phyloP scores from a whole-genome alignment of 306 rosid genomes.

The Betula pendula region DNA sequence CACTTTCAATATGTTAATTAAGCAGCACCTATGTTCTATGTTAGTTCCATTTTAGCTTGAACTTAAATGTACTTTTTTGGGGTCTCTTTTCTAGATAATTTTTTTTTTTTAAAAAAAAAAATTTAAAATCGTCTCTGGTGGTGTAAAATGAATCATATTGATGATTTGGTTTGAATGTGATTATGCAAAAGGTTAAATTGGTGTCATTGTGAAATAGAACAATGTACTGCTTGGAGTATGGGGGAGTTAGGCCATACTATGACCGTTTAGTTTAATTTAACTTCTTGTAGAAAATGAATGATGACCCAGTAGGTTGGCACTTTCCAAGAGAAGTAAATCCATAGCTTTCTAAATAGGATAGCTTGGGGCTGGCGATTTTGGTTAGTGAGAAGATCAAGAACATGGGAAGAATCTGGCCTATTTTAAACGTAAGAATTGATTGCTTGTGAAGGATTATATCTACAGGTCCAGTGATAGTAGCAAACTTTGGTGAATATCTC shows the following conservation, averaged over 20 bases:
- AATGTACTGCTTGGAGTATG: not conserved
- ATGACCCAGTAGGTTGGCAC: constrained; percentile 3
- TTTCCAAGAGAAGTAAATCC: not conserved
- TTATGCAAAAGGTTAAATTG: not conserved
- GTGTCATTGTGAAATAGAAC: not conserved
- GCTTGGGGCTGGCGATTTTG: not conserved
- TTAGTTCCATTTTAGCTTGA: not conserved
- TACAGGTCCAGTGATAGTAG: constrained; percentile 7
- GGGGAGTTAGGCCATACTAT: not conserved
- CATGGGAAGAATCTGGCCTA: not conserved
- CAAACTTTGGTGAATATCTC: not conserved
- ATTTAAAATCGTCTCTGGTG: not conserved
- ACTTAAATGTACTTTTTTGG: not conserved
- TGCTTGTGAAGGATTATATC: constrained; percentile 10
- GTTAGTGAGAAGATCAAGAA: not conserved
- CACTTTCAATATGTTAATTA: not conserved
- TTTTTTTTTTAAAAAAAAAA: no score
- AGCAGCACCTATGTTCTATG: not conserved
- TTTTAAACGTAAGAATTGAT: not conserved
- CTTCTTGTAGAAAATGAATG: not conserved
- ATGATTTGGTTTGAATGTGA: not conserved
- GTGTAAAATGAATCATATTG: not conserved
- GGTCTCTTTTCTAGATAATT: not conserved
- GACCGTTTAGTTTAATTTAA: constrained; percentile 1
- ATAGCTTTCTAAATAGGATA: not conserved